Percentiles rank a stretch among this genome's conserved stretches.
These are phyloP conservation scores for Exsudoporus frostii DNA, from an alignment of 768 basidiomycete genomes.

Conservation along the genomic window DNA sequence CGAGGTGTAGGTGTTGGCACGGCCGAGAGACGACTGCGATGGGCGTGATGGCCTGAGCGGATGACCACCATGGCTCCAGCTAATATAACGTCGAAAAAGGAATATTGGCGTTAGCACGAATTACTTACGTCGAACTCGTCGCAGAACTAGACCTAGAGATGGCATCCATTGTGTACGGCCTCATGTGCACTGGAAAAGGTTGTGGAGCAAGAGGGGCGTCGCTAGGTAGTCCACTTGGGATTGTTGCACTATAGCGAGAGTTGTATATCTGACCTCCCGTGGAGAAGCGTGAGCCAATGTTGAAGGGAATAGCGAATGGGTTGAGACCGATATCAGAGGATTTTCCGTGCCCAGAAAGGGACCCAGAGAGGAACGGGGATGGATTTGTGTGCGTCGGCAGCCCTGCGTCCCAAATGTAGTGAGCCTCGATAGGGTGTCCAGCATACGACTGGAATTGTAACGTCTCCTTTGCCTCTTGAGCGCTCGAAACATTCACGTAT, in stretches of 20 bases:
- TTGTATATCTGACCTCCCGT: conserved; percentile 4
- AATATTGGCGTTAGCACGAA: not conserved
- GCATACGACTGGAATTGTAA: conserved; percentile 65
- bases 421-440: conserved; percentile 39
- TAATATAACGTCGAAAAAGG: conserved; percentile 12
- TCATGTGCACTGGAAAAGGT: conserved; percentile 15
- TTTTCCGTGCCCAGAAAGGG: conserved; percentile 12
- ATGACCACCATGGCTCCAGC: conserved; percentile 31
- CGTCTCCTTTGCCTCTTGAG: conserved; percentile 61
- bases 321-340: conserved; percentile 27
- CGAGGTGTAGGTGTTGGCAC: conserved; percentile 17
- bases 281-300: conserved; percentile 13
- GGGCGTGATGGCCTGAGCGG: conserved; percentile 14
- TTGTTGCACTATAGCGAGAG: conserved; percentile 1
- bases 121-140: conserved; percentile 32
- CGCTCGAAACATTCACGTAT: conserved; percentile 50
- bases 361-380: conserved; percentile 9
- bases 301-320: conserved; percentile 33
- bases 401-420: conserved; percentile 31
- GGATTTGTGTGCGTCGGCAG: not conserved
- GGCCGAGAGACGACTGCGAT: conserved; percentile 14
- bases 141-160: conserved; percentile 34
- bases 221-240: conserved; percentile 18
- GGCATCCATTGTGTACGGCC: conserved; percentile 14
- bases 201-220: conserved; percentile 27